Base-by-base conservation (phyloP, 2,329 filamentous ascomycete genomes). In the Aspergillus chevalieri region DNA sequence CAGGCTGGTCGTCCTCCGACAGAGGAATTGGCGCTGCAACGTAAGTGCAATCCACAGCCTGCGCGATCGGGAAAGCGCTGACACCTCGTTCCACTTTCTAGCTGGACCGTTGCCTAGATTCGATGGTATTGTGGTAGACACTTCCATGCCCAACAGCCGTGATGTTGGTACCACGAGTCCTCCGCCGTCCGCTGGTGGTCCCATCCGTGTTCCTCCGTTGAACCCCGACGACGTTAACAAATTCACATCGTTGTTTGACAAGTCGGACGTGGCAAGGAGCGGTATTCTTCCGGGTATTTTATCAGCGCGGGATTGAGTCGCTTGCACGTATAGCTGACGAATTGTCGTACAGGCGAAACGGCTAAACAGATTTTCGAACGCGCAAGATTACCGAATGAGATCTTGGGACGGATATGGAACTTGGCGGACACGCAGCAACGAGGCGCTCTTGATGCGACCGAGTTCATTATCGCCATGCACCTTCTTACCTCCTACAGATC, bases 391-490 rank as follows among this genome's bases (percentile, higher is more conserved):
- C 87, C 92, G 4, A 96, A 94, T 66, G 90, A 97, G 60, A 80
- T 87, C 9, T 78, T 98, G 28, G 91, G 91, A n/a, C 84, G 87
- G 58, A 96, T 98, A 74, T 98, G 93, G 93, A 90, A 87, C 61
- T 79, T 98, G 53, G 87, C 91, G 19, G 93, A 98, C 67, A 93
- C 89, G 0, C 91, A 96, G 70, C 90, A 95, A 71, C 84, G 91
- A 47, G 93, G 93, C 46, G 84, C 86, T 28, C 78, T 98, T 33
- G 87, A 91, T 50, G 79, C 85, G 60, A 92, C 90, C 12, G 93
- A 97, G 62, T 98, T 98, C 67, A 87, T 95, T 65, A 94, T 98
- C 63, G 93, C 93, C 43, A 98, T 98, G 93, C 93, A 98, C 69
- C 77, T 98, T 52, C 78, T 98, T 54, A 92, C 89, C 12, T 95